A percentile compares a stretch with the other conserved stretches of the same genome.
phyloP scores from a whole-genome alignment of 1,284 basidiomycete genomes.

The Testicularia cyperi region DNA sequence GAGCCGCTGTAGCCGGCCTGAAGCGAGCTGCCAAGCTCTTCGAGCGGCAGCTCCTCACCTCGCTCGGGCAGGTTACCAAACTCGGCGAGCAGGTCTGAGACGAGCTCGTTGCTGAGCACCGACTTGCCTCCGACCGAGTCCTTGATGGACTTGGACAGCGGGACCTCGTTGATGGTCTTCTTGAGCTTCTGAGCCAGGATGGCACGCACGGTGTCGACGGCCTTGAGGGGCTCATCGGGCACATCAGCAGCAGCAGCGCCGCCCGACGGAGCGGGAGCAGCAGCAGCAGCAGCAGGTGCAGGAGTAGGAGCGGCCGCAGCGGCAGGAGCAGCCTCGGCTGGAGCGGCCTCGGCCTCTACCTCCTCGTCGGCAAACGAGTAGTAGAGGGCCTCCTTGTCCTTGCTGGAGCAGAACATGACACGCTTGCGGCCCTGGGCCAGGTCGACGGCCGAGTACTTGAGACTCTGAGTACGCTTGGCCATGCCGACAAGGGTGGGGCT shows the following conservation, averaged over 20 bases:
- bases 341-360: conserved; percentile 60
- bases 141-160: conserved; percentile 93
- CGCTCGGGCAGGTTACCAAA: conserved; percentile 74
- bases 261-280: conserved; percentile 65
- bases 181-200: conserved; percentile 98
- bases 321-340: conserved; percentile 62
- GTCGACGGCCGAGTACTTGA: conserved; percentile 89
- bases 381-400: conserved; percentile 95
- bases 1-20: conserved; percentile 77
- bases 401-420: conserved; percentile 85
- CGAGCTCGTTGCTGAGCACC: conserved; percentile 93
- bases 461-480: conserved; percentile 90
- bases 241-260: conserved; percentile 67
- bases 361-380: conserved; percentile 92
- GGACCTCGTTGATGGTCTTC: conserved; percentile 85
- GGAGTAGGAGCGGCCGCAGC: conserved; percentile 59
- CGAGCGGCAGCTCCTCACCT: conserved; percentile 88
- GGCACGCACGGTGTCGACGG: conserved; percentile 80
- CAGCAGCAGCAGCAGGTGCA: conserved; percentile 63
- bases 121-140: conserved; percentile 98
- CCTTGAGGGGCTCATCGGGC: conserved; percentile 87
- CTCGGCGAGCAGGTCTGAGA: conserved; percentile 76
- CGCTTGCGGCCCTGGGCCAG: conserved; percentile 79
- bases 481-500: conserved; percentile 94
- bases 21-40: conserved; percentile 83